Conservation (phyloP, 2,329 filamentous ascomycete species). For the Verticillium nonalfalfae region DNA sequence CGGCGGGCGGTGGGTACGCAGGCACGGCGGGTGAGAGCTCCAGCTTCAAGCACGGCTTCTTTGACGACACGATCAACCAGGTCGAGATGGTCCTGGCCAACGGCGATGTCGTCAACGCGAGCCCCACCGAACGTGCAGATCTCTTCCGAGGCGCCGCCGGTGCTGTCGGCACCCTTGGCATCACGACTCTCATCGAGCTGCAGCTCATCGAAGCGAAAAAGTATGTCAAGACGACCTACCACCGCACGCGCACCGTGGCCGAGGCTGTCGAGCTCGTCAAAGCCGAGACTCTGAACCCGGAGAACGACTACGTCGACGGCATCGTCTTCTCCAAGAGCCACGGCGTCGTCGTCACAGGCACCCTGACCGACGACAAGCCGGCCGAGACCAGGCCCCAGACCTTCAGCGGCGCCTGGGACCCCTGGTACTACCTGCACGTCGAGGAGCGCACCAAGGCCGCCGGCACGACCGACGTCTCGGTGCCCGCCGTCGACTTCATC, state of each 20-base stretch:
- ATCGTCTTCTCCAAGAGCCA: conserved; percentile 58
- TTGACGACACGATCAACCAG: conserved; percentile 56
- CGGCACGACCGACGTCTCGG: conserved; percentile 14
- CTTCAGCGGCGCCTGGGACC: conserved; percentile 54
- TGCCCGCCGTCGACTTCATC: conserved; percentile 44
- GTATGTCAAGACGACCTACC: conserved; percentile 59
- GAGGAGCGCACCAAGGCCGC: conserved; percentile 31
- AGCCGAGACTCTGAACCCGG: conserved; percentile 33
- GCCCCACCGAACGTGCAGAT: conserved; percentile 33
- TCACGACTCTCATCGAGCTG: conserved; percentile 62
- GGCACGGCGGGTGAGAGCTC: conserved; percentile 67
- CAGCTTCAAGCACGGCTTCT: conserved; percentile 65
- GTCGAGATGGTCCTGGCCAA: conserved; percentile 66
- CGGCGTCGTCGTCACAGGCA: conserved; percentile 62
- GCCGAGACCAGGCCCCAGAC: conserved; percentile 40
- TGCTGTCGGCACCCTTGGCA: conserved; percentile 61
- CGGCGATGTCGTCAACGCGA: conserved; percentile 52
- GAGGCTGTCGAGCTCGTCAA: conserved; percentile 42
- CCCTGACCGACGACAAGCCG: conserved; percentile 48
- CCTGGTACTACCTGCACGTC: conserved; percentile 74
- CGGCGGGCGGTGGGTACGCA: conserved; percentile 64
- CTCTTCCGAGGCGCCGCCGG: conserved; percentile 62
- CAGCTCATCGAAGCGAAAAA: conserved; percentile 51
- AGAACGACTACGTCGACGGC: conserved; percentile 66
- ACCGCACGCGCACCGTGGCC: conserved; percentile 40